phyloP scores from a whole-genome alignment of 805 yeast genomes.

The Schizosaccharomyces octosporus region DNA sequence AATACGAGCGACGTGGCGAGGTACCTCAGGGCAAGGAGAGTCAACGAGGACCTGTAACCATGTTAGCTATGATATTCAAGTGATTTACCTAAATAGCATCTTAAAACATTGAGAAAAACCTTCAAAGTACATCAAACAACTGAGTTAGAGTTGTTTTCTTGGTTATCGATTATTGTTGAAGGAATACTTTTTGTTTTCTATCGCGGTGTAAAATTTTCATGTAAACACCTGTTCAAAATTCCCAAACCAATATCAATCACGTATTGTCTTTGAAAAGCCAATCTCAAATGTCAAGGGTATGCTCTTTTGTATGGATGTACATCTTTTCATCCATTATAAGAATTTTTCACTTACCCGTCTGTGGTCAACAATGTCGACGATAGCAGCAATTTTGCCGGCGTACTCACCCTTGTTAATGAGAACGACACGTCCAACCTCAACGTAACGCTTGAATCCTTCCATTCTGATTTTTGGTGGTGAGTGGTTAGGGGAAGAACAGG shows the following conservation, averaged over 20 bases:
- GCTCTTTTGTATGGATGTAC: too few species aligned
- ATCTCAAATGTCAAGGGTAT: too few species aligned
- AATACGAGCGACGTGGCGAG: slow-evolving; percentile 78
- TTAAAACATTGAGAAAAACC: too few species aligned
- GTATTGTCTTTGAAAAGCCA: background rate
- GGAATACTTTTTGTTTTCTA: too few species aligned
- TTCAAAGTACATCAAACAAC: too few species aligned
- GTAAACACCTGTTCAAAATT: too few species aligned
- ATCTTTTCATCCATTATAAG: too few species aligned
- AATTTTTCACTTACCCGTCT: background rate
- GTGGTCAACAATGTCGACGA: slow-evolving; percentile 97
- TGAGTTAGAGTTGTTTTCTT: too few species aligned
- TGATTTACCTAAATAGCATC: too few species aligned
- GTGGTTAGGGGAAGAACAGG: background rate
- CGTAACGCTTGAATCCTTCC: slow-evolving; percentile 3
- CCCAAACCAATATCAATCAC: background rate
- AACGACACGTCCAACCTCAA: slow-evolving; percentile 43
- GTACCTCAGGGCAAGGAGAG: slow-evolving; percentile 74
- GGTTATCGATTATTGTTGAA: too few species aligned
- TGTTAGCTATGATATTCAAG: background rate
- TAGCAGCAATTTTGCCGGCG: slow-evolving; percentile 72
- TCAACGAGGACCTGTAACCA: slow-evolving; percentile 33
- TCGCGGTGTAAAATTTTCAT: too few species aligned
- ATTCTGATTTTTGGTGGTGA: background rate
- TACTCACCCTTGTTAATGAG: slow-evolving; percentile 39